phyloP scores from a whole-genome alignment of 176 grass and related monocot genomes.

The Calamus simplicifolius region DNA sequence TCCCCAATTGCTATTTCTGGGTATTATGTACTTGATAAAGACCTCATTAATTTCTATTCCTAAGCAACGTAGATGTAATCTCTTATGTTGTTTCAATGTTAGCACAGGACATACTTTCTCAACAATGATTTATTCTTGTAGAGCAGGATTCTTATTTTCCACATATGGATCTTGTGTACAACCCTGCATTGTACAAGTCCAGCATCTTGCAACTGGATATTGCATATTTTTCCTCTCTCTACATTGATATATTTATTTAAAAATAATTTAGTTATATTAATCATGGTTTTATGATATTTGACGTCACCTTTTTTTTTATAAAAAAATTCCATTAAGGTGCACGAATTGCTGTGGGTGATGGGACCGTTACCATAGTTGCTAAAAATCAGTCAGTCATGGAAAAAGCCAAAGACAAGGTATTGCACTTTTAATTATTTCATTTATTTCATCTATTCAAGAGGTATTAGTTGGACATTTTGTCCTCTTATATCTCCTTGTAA shows the following conservation, averaged over 20 bases:
- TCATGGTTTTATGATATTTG: too few species aligned
- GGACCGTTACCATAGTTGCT: conserved; percentile 90
- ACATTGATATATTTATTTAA: too few species aligned
- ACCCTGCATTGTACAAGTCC: not conserved
- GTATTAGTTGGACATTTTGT: too few species aligned
- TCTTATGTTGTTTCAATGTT: too few species aligned
- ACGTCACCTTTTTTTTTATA: too few species aligned
- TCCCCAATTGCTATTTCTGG: too few species aligned
- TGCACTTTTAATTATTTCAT: not conserved
- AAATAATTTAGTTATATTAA: too few species aligned
- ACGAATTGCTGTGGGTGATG: conserved; percentile 75
- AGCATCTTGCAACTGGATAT: not conserved
- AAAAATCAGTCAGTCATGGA: conserved; percentile 89
- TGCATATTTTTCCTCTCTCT: not conserved
- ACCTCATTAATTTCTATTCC: too few species aligned
- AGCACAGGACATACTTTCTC: not conserved
- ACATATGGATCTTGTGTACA: not conserved
- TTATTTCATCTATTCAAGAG: too few species aligned
- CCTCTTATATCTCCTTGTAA: too few species aligned
- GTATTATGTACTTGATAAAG: too few species aligned
- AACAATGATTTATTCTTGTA: not conserved
- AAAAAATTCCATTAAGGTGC: conserved; percentile 41
- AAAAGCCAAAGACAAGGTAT: conserved; percentile 86
- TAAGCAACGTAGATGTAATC: too few species aligned
- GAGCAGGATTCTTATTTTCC: not conserved